Percentiles rank a stretch among this genome's conserved stretches.
These are phyloP conservation scores for Kwoniella europaea DNA, from an alignment of 768 basidiomycete species.

Conservation along the genomic window DNA sequence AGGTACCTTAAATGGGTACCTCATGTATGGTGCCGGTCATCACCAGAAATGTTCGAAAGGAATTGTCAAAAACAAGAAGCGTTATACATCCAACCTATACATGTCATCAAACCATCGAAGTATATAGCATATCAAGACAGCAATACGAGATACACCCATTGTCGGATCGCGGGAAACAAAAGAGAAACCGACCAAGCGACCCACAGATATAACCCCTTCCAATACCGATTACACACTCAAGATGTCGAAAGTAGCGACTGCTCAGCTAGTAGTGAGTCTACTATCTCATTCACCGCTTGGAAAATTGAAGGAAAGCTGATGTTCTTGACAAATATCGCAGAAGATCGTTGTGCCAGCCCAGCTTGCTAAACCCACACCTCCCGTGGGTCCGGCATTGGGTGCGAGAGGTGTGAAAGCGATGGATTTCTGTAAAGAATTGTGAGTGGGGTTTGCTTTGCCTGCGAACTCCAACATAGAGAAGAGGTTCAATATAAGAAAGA, in stretches of 20 bases:
- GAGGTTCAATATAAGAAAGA: too few species aligned
- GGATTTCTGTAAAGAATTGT: constrained; percentile 99
- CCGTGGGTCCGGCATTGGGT: constrained; percentile 95
- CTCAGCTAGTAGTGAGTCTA: constrained; percentile 22
- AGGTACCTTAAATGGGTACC: neutral
- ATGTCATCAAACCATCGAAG: neutral
- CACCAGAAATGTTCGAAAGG: too few species aligned
- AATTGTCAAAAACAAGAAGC: neutral
- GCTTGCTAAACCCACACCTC: constrained; percentile 93
- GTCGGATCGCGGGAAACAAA: too few species aligned
- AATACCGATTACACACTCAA: neutral
- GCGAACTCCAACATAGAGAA: too few species aligned
- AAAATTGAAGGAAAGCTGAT: too few species aligned
- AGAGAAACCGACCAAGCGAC: too few species aligned
- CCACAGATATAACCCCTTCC: neutral
- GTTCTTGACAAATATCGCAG: constrained; percentile 23
- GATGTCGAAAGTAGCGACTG: constrained; percentile 17
- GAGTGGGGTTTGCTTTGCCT: constrained; percentile 17
- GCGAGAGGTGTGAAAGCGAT: constrained; percentile 98
- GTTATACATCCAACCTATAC: neutral
- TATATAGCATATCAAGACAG: neutral
- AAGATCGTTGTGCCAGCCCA: constrained; percentile 82
- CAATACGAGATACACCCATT: too few species aligned
- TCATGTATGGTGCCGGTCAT: neutral
- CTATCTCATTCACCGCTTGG: neutral